Evolutionary conservation across 2,329 filamentous ascomycete species (phyloP).

Genomic region (Penicillium sp.): DNA sequence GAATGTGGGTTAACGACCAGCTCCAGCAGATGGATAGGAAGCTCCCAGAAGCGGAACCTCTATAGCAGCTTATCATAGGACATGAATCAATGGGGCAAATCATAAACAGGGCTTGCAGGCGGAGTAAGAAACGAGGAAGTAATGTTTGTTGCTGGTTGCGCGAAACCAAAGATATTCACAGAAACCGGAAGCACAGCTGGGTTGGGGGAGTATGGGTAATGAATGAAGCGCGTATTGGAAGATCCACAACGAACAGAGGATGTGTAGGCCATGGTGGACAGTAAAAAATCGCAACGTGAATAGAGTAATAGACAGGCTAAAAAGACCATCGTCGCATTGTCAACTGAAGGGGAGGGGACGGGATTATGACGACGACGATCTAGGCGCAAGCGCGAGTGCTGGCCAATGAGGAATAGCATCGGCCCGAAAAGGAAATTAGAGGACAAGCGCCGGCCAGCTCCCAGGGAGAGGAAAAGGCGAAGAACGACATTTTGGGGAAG

Average conservation of each 20-base stretch:
- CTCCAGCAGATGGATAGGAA: not conserved
- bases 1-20: not conserved
- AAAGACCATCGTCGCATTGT: not conserved
- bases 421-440: not conserved
- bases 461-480: not conserved
- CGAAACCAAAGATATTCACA: not conserved
- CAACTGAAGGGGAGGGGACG: not conserved
- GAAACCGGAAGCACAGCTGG: not conserved
- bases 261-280: not conserved
- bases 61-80: not conserved
- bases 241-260: not conserved
- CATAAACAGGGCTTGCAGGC: not conserved
- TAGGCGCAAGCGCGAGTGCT: conserved; percentile 10
- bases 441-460: not conserved
- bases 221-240: not conserved
- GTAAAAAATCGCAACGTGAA: not conserved
- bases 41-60: not conserved
- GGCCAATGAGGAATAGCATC: conserved; percentile 2
- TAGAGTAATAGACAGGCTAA: not conserved
- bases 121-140: not conserved
- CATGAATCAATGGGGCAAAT: not conserved
- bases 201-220: not conserved
- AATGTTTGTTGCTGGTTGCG: not conserved
- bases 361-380: conserved; percentile 6
- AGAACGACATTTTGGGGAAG: not conserved